phyloP scores from a whole-genome alignment of 805 yeast species.

The Sugiyamaella valdiviana region DNA sequence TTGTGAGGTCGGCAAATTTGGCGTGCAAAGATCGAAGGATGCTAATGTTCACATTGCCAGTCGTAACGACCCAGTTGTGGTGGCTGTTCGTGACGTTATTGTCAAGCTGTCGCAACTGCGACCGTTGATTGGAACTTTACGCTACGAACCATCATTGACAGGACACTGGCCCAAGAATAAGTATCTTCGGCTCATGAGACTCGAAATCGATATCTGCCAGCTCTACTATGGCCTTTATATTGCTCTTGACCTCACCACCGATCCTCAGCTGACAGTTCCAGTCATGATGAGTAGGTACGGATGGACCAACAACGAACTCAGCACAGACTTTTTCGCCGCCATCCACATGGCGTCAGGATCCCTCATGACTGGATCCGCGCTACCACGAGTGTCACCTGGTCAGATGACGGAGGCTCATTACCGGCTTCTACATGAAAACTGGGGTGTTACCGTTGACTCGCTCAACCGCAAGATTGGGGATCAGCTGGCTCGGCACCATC shows the following conservation, averaged over 20 bases:
- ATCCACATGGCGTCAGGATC: constrained; percentile 30
- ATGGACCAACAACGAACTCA: constrained; percentile 26
- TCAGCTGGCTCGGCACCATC: constrained; percentile 1
- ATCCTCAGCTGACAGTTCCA: constrained; percentile 21
- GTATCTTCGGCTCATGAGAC: constrained; percentile 26
- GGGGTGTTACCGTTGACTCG: constrained; percentile 5
- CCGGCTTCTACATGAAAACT: constrained; percentile 10
- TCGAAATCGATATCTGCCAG: constrained; percentile 24
- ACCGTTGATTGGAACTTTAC: constrained; percentile 18
- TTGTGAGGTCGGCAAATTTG: constrained; percentile 28
- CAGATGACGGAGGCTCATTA: constrained; percentile 20
- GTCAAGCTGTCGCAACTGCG: constrained; percentile 10
- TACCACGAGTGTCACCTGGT: constrained; percentile 31
- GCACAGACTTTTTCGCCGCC: constrained; percentile 27
- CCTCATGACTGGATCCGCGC: constrained; percentile 24
- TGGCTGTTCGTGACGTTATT: constrained; percentile 13
- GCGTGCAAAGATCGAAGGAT: constrained; percentile 22
- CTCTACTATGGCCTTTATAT: constrained; percentile 24
- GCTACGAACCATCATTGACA: constrained; percentile 31
- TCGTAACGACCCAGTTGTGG: constrained; percentile 21
- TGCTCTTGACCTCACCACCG: constrained; percentile 25
- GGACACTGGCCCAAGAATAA: constrained; percentile 32
- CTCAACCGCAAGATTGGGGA: background rate
- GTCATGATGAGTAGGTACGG: constrained; percentile 24
- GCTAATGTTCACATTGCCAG: constrained; percentile 21